These are phyloP conservation scores for Plasmodium ovale DNA, from an alignment of 169 alveolate species.

Conservation along the genomic window DNA sequence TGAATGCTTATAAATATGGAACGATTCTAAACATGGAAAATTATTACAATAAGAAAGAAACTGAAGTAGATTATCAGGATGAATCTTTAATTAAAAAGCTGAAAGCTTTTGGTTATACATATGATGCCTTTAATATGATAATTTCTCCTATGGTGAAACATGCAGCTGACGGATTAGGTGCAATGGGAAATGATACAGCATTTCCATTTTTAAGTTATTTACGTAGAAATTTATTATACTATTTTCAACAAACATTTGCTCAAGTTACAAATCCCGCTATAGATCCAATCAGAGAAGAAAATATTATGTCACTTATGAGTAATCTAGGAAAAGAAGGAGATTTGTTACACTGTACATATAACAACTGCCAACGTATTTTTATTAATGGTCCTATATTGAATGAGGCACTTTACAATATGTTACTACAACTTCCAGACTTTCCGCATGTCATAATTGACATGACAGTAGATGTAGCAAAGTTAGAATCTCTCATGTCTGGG, in stretches of 20 bases:
- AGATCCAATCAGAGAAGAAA: slow-evolving; percentile 86
- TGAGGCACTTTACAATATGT: slow-evolving; percentile 60
- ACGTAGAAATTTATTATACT: slow-evolving; percentile 80
- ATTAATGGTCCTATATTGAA: slow-evolving; percentile 75
- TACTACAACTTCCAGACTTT: slow-evolving; percentile 65
- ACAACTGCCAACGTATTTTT: slow-evolving; percentile 68
- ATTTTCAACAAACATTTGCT: slow-evolving; percentile 84
- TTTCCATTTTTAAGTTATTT: slow-evolving; percentile 77
- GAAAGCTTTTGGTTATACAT: slow-evolving; percentile 78
- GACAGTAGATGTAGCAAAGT: slow-evolving; percentile 37
- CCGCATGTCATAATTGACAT: slow-evolving; percentile 66
- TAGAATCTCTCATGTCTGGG: slow-evolving; percentile 48
- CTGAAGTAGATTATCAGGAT: slow-evolving; percentile 43
- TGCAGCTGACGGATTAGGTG: slow-evolving; percentile 77
- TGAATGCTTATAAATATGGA: slow-evolving; percentile 75
- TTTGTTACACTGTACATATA: slow-evolving; percentile 42
- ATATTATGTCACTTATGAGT: slow-evolving; percentile 83
- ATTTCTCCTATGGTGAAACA: slow-evolving; percentile 73
- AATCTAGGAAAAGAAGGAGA: slow-evolving; percentile 84
- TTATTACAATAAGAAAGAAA: slow-evolving; percentile 8
- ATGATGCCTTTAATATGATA: slow-evolving; percentile 75
- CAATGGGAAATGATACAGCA: slow-evolving; percentile 79
- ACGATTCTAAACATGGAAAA: slow-evolving; percentile 29
- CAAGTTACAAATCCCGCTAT: slow-evolving; percentile 88
- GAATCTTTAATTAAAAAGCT: slow-evolving; percentile 72